A percentile compares a stretch with the other conserved stretches of the same genome.
These are phyloP conservation scores for Phytophthora europaea DNA, from an alignment of 352 stramenopile species.

Conservation along the genomic window DNA sequence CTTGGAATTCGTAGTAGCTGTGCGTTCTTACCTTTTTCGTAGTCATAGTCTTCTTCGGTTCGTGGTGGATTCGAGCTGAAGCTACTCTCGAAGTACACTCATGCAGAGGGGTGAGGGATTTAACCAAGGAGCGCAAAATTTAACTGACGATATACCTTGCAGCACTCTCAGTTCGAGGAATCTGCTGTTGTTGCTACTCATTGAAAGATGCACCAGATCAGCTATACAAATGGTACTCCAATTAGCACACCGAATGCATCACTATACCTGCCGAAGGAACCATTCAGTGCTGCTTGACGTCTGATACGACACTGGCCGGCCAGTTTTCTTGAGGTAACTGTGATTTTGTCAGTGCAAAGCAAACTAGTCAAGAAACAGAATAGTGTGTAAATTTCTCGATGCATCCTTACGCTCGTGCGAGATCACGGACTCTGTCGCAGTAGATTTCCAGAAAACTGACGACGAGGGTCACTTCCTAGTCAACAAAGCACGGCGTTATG, in stretches of 20 bases:
- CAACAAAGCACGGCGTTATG: not conserved
- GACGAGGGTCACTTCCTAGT: constrained; percentile 81
- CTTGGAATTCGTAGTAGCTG: not conserved
- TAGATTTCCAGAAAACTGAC: constrained; percentile 96
- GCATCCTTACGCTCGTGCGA: constrained; percentile 86
- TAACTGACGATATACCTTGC: constrained; percentile 46
- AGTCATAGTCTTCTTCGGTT: constrained; percentile 83
- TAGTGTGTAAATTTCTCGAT: not conserved
- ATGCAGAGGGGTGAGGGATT: not conserved
- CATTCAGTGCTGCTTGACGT: constrained; percentile 85
- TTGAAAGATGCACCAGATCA: not conserved
- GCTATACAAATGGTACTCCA: not conserved
- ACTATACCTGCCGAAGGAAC: constrained; percentile 79
- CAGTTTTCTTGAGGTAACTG: constrained; percentile 82
- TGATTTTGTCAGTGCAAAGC: constrained; percentile 8
- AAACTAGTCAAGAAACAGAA: not conserved
- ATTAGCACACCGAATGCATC: not conserved
- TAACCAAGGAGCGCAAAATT: not conserved
- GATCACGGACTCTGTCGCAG: constrained; percentile 93
- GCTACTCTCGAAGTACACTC: constrained; percentile 33
- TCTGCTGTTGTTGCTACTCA: constrained; percentile 55
- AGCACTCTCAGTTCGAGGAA: constrained; percentile 72
- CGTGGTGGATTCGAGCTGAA: constrained; percentile 65
- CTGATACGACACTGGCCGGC: constrained; percentile 74
- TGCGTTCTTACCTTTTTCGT: constrained; percentile 68